phyloP scores from a whole-genome alignment of 208 protist genomes.

The Leishmania turanica region DNA sequence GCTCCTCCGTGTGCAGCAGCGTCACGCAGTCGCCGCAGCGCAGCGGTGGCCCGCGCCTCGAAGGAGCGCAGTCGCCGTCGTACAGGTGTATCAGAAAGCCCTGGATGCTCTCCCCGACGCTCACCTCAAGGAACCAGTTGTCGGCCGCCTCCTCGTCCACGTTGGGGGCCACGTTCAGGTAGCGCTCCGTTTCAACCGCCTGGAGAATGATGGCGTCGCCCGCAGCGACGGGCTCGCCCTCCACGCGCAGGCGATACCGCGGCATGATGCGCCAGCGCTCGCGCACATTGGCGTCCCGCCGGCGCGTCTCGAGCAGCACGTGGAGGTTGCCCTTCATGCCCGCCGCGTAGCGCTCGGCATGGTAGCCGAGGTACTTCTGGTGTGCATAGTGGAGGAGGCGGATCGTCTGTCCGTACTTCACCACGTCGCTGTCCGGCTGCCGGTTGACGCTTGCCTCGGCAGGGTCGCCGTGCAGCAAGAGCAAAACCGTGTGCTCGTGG shows the following conservation, averaged over 20 bases:
- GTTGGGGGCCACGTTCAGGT: slow-evolving; percentile 37
- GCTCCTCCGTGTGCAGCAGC: slow-evolving; percentile 60
- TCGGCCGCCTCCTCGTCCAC: slow-evolving; percentile 34
- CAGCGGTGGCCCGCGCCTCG: slow-evolving; percentile 34
- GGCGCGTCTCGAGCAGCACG: slow-evolving; percentile 42
- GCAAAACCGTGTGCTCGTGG: slow-evolving; percentile 57
- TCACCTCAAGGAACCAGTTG: slow-evolving; percentile 41
- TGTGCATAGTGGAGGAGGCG: slow-evolving; percentile 48
- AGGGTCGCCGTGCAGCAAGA: slow-evolving; percentile 42
- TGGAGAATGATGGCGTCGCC: slow-evolving; percentile 60
- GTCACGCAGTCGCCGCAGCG: slow-evolving; percentile 69
- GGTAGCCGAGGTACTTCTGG: slow-evolving; percentile 45
- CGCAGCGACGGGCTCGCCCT: slow-evolving; percentile 59
- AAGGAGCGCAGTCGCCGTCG: slow-evolving; percentile 47
- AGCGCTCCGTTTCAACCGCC: slow-evolving; percentile 35
- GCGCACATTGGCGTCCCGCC: slow-evolving; percentile 8
- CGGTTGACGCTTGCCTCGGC: slow-evolving; percentile 19
- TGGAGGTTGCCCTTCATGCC: slow-evolving; percentile 54
- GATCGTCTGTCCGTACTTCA: slow-evolving; percentile 68
- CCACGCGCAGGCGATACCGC: slow-evolving; percentile 59
- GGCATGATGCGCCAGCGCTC: slow-evolving; percentile 73
- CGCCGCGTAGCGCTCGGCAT: slow-evolving; percentile 46
- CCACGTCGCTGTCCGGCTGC: slow-evolving; percentile 26
- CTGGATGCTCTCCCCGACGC: slow-evolving; percentile 36
- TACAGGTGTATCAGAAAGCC: slow-evolving; percentile 58